Conservation (phyloP, 305 asterid genomes). For the Coffea humblotiana region DNA sequence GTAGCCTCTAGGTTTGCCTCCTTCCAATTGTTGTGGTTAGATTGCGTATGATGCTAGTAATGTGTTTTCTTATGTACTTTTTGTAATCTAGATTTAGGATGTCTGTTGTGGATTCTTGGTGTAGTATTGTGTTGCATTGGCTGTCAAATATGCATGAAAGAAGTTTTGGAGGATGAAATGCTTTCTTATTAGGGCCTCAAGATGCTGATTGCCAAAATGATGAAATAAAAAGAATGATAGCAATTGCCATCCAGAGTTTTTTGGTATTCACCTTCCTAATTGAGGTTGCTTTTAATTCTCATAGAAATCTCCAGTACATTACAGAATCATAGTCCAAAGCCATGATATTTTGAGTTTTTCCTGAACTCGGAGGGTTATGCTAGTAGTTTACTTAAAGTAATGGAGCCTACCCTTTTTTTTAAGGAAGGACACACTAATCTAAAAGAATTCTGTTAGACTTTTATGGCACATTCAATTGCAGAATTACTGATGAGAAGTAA, state of each 20-base stretch:
- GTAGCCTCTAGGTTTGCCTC: constrained; percentile 81
- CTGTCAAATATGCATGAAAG: not conserved
- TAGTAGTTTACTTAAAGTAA: not conserved
- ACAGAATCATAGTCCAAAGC: not conserved
- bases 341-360: not conserved
- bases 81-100: not conserved
- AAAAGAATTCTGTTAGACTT: not conserved
- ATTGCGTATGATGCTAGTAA: not conserved
- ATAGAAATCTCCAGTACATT: not conserved
- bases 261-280: not conserved
- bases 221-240: too few relatives aligned
- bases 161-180: not conserved
- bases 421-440: not conserved
- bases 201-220: not conserved
- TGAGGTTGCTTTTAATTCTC: not conserved
- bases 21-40: constrained; percentile 10
- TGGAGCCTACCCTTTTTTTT: not conserved
- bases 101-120: not conserved
- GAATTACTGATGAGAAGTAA: not conserved
- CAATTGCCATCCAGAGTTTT: not conserved
- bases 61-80: not conserved
- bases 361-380: not conserved
- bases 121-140: not conserved
- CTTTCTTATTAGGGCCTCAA: not conserved
- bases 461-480: not conserved